Evolutionary conservation across 257 asterid species (phyloP).

Genomic region (Buddleja alternifolia): DNA sequence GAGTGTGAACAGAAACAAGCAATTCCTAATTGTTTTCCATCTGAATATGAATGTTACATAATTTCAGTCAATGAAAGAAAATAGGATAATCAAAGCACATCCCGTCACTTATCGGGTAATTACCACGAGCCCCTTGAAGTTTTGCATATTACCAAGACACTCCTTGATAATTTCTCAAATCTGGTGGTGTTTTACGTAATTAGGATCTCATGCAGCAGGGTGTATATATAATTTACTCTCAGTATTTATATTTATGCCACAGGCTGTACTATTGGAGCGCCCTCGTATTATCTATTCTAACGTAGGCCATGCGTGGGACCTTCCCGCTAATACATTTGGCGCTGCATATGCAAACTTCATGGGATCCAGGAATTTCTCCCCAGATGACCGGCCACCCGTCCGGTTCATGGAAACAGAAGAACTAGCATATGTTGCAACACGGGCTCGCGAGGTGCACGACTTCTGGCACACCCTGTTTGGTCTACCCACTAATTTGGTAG

Average conservation of each 20-base stretch:
- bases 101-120: too few relatives aligned
- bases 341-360: constrained; percentile 93
- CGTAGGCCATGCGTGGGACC: constrained; percentile 93
- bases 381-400: constrained; percentile 93
- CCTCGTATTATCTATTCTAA: constrained; percentile 87
- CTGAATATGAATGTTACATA: too few relatives aligned
- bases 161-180: too few relatives aligned
- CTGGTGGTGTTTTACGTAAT: neutral
- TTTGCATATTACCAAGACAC: too few relatives aligned
- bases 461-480: constrained; percentile 94
- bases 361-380: constrained; percentile 96
- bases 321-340: constrained; percentile 85
- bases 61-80: neutral
- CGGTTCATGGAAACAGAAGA: constrained; percentile 96
- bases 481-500: constrained; percentile 86
- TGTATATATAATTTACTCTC: neutral
- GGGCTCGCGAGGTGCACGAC: constrained; percentile 98
- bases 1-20: neutral
- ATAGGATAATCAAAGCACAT: too few relatives aligned
- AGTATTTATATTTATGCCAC: constrained; percentile 13
- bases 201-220: neutral
- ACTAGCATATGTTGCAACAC: constrained; percentile 84
- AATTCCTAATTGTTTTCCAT: neutral
- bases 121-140: too few relatives aligned
- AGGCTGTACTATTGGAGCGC: constrained; percentile 74